Evolutionary conservation across 2,329 filamentous ascomycete species (phyloP).

Genomic region (Fusarium globosum): DNA sequence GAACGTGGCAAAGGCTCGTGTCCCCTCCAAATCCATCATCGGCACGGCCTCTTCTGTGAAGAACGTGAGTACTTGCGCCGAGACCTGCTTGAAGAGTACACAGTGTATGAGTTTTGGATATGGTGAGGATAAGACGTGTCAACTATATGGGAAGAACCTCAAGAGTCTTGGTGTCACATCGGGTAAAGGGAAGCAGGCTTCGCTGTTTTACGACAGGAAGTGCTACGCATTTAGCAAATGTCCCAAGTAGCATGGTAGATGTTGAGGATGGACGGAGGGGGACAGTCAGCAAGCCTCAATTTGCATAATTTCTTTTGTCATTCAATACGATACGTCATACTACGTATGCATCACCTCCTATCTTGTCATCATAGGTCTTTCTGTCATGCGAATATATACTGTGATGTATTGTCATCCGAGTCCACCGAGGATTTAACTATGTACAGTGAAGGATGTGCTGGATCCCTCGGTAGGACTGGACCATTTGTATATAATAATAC

Average conservation of each 20-base stretch:
- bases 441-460: neutral
- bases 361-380: fast-evolving
- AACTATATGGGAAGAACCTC: neutral
- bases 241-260: neutral
- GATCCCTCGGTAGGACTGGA: neutral
- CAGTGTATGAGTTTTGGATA: slow-evolving; percentile 7
- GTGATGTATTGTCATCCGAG: neutral
- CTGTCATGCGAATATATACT: neutral
- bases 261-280: fast-evolving
- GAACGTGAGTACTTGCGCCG: neutral
- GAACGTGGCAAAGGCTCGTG: neutral
- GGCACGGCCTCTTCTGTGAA: neutral
- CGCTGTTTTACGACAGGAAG: neutral
- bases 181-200: neutral
- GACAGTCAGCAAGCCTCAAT: neutral
- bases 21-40: neutral
- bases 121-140: neutral
- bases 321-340: fast-evolving
- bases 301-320: neutral
- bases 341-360: fast-evolving
- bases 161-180: neutral
- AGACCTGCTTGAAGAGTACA: neutral
- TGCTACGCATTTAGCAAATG: neutral
- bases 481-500: neutral
- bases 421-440: neutral